phyloP scores from a whole-genome alignment of 148 eudicot genomes.

The Chenopodium formosanum region DNA sequence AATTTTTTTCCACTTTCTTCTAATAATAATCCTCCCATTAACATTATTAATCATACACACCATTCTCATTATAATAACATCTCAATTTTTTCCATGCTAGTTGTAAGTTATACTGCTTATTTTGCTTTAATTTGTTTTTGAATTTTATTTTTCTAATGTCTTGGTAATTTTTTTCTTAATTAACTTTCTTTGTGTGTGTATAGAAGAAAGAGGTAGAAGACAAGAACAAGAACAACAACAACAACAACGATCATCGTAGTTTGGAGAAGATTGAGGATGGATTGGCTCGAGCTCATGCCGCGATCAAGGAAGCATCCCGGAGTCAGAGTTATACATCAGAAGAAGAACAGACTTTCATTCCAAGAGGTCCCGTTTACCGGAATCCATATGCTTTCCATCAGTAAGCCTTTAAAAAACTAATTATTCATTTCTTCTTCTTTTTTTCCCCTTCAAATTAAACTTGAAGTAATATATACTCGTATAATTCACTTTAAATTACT shows the following conservation, averaged over 20 bases:
- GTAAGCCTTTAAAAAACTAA: conserved; percentile 3
- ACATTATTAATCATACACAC: conserved; percentile 4
- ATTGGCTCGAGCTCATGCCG: conserved; percentile 23
- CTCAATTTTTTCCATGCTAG: neutral
- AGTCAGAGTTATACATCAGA: conserved; percentile 11
- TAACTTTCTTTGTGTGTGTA: neutral
- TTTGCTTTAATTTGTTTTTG: neutral
- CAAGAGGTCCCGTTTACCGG: conserved; percentile 31
- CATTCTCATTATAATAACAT: neutral
- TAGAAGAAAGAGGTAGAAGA: conserved; percentile 1
- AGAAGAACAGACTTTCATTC: conserved; percentile 19
- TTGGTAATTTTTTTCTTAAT: neutral
- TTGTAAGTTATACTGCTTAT: conserved; percentile 14
- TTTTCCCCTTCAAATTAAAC: too few species aligned
- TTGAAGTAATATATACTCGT: too few species aligned
- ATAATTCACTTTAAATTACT: too few species aligned
- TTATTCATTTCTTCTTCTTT: too few species aligned
- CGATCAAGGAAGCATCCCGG: conserved; percentile 22
- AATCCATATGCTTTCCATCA: conserved; percentile 33
- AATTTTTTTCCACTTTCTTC: conserved; percentile 3
- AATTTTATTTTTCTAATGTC: too few species aligned
- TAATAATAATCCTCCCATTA: conserved; percentile 3
- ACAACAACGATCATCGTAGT: neutral
- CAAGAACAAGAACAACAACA: neutral
- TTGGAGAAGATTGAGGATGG: conserved; percentile 22